These are phyloP conservation scores for Ploettnerulaceae sp. DNA, from an alignment of 2,329 filamentous ascomycete genomes.

Conservation along the genomic window DNA sequence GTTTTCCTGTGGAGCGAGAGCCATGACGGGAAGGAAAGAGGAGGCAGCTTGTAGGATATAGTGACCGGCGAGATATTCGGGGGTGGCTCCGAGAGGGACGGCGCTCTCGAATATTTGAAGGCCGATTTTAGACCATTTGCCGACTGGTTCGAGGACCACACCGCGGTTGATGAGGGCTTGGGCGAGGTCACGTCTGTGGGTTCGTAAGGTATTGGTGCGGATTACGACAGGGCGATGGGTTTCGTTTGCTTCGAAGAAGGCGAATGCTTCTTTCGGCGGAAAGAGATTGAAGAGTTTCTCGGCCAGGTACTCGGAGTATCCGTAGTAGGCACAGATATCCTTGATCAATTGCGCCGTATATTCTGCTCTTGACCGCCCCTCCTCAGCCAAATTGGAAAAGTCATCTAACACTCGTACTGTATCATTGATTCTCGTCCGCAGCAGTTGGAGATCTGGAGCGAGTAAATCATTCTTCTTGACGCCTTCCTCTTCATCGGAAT, in stretches of 20 bases:
- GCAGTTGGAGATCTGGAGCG: slow-evolving; percentile 83
- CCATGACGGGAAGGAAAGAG: slow-evolving; percentile 97
- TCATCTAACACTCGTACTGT: slow-evolving; percentile 88
- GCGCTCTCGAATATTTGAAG: slow-evolving; percentile 92
- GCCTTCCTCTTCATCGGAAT: slow-evolving; percentile 52
- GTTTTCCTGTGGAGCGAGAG: slow-evolving; percentile 85
- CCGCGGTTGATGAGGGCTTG: slow-evolving; percentile 93
- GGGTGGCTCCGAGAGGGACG: slow-evolving; percentile 78
- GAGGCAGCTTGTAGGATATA: slow-evolving; percentile 97
- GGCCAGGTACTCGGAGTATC: slow-evolving; percentile 90
- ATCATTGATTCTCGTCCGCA: slow-evolving; percentile 86
- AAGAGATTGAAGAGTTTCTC: slow-evolving; percentile 95
- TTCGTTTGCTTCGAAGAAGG: slow-evolving; percentile 99
- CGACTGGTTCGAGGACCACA: slow-evolving; percentile 91
- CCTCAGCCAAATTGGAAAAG: slow-evolving; percentile 75
- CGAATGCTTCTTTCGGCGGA: slow-evolving; percentile 87
- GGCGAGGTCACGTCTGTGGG: slow-evolving; percentile 72
- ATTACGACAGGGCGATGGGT: slow-evolving; percentile 90
- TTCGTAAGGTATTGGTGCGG: slow-evolving; percentile 89
- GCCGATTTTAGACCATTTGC: slow-evolving; percentile 98
- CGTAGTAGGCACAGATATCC: slow-evolving; percentile 95
- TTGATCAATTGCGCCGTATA: slow-evolving; percentile 83
- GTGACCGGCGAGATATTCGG: slow-evolving; percentile 94
- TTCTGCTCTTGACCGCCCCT: slow-evolving; percentile 76
- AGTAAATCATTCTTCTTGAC: slow-evolving; percentile 60